Base-by-base conservation (phyloP, 2,329 filamentous ascomycete genomes). In the Scedosporium dehoogii region DNA sequence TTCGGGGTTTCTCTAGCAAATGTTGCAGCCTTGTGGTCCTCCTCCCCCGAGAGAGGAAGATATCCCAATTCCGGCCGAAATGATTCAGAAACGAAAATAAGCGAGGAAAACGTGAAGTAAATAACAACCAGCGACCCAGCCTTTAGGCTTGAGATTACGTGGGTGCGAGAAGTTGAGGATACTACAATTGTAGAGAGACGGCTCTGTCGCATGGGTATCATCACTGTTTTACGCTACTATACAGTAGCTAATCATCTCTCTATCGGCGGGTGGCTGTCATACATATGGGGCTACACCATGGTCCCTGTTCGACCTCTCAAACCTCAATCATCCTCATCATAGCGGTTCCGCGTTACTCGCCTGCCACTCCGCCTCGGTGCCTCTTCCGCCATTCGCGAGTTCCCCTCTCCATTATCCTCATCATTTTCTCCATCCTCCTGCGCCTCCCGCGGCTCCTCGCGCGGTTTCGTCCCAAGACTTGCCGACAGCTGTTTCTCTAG, bases 21-120 rank as follows among this genome's bases (percentile, higher is more conserved):
- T 89, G 86, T 76, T 88, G 57, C 84, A 85, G 67, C 84, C 84
- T 0, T 80, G 76, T 61, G 83, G 83, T 1, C 81, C 82, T 4
- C 83, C 83, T n/a, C 83, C 83, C 1, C 74, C 79, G 2, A 75
- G 81, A 41, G 83, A 85, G 68, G 81, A 78, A 14, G 79, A 79
- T 44, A 33, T 64, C n/a, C 48, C 62, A 7, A 60, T 62, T 57
- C 62, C 64, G n/a, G 58, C 59, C 56, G 65, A 63, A 25, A 63
- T 60, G 59, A 21, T 55, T 23, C 59, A 51, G 38, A 46, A 62
- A 53, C 55, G 23, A 38, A 51, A 58, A 58, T 56, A 58, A 46
- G 9, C 3, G 41, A 48, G 18, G 21, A 27, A 41, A 12, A 9
- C 21, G 16, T 18, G 53, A 9, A n/a, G 4, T 4, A 38, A 10